Evolutionary conservation across 768 basidiomycete species (phyloP), one percentile per base, ranked within the genome.

Genomic region (Calocybe gangraenosa): DNA sequence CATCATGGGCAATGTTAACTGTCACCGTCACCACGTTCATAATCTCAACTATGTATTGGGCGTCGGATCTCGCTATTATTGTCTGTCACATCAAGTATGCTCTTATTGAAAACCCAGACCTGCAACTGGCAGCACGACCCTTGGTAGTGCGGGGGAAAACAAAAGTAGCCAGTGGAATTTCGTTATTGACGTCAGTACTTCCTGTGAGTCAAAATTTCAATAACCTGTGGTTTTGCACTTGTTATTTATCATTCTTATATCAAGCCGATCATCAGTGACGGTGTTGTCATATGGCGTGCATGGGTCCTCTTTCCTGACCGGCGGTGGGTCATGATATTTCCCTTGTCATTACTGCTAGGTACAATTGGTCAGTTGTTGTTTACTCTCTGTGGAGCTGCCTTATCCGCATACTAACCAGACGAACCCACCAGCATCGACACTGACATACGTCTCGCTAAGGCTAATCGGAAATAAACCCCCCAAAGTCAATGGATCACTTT

Each of bases 211-310:
- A 28, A 40, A 3, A 39, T 19, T 9, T 23, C 18, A 13, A 4
- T 10, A 8, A 5, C 10, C 18, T 25, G 2, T 40, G n/a, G 7
- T 1, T 31, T 10, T 13, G 15, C 15, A 2, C 10, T 57, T 54
- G 39, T n/a, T 65, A 53, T 25, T 59, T 56, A 7, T 50, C 47
- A 0, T 58, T 46, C 9, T 18, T 38, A 8, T 37, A 35, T 8
- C 56, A 56, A 36, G 48, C 42, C 48, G 2, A 19, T 49, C n/a
- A 44, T 49, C 25, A 40, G 48, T 21, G 48, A 49, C 19, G 42
- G 37, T 7, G 43, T 49, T 1, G 48, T 49, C 7, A 40, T 49
- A 11, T 49, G 48, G 48, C 37, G 48, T 15, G 48, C 42, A 6
- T 49, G 42, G 42, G 42, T 40, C 20, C 39, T 44, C 3, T 49